These are phyloP conservation scores for Xerocomus brunneocitrinus DNA, from an alignment of 768 basidiomycete species.

Conservation along the genomic window DNA sequence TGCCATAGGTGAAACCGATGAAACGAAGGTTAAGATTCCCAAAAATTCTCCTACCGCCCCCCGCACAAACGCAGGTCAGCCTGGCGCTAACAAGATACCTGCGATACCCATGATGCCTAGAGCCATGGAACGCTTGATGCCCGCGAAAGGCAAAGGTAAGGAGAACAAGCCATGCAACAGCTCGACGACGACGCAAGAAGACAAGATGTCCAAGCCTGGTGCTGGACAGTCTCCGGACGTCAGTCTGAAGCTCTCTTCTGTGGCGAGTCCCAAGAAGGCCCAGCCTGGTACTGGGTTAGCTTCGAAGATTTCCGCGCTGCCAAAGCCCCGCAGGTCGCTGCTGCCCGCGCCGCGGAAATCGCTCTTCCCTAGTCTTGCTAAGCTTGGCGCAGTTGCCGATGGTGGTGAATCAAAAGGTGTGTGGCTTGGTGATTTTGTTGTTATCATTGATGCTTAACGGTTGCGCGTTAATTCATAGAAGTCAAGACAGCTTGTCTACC, in stretches of 20 bases:
- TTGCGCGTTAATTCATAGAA: background rate
- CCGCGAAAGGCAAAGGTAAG: conserved; percentile 7
- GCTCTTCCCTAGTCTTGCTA: background rate
- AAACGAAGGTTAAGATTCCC: background rate
- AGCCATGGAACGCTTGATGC: conserved; percentile 1
- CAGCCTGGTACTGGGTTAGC: conserved; percentile 3
- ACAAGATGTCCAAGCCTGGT: conserved; percentile 1
- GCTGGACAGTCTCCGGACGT: background rate
- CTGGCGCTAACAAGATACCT: conserved; percentile 7
- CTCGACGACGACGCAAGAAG: background rate
- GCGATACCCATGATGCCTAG: conserved; percentile 4
- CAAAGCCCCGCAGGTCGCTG: conserved; percentile 9
- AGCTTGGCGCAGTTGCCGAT: background rate
- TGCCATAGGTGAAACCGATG: background rate
- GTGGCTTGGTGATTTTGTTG: background rate
- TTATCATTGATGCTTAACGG: background rate
- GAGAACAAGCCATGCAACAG: conserved; percentile 12
- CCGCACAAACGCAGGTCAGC: background rate
- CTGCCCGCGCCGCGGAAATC: conserved; percentile 9
- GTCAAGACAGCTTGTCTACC: conserved; percentile 8
- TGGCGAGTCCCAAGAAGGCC: conserved; percentile 4
- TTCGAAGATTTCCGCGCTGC: conserved; percentile 2
- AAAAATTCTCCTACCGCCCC: conserved; percentile 1
- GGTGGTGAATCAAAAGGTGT: conserved; percentile 3
- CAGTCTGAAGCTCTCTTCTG: background rate